Conservation (phyloP, 768 basidiomycete species). For the Tricholoma bakamatsutake region DNA sequence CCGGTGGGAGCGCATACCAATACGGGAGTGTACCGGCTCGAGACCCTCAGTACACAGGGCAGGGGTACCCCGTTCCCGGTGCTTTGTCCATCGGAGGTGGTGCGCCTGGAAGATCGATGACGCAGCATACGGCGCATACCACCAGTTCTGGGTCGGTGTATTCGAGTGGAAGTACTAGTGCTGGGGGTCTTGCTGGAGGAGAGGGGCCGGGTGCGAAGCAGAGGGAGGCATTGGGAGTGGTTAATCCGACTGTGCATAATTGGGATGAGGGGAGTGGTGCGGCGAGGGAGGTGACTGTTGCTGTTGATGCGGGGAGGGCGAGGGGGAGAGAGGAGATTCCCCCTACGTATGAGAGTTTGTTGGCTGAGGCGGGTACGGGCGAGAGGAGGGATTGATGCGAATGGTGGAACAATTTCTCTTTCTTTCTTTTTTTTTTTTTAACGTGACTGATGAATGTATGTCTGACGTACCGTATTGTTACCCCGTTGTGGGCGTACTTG, state of each 20-base stretch:
- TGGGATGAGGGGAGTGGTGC: constrained; percentile 11
- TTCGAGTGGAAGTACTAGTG: background rate
- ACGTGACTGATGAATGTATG: too few relatives aligned
- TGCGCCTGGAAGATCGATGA: background rate
- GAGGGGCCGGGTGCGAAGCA: constrained; percentile 16
- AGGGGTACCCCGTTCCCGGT: background rate
- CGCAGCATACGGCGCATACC: background rate
- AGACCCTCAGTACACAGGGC: background rate
- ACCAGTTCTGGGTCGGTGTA: background rate
- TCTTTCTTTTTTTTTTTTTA: too few relatives aligned
- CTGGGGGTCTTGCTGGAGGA: background rate
- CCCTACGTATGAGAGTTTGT: constrained; percentile 26
- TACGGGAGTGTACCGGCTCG: background rate
- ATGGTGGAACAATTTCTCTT: too few relatives aligned
- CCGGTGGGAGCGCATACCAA: background rate
- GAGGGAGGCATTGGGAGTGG: constrained; percentile 16
- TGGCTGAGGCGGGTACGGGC: background rate
- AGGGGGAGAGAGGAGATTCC: constrained; percentile 22
- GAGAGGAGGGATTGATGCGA: background rate
- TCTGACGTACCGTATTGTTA: too few relatives aligned
- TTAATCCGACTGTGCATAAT: constrained; percentile 2
- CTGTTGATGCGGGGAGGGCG: constrained; percentile 11
- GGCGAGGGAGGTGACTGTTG: constrained; percentile 8
- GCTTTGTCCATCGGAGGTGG: background rate
- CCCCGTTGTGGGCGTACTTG: too few relatives aligned